Percentiles rank a stretch among this genome's conserved stretches.
These are phyloP conservation scores for Solanum gandarillasii DNA, from an alignment of 257 asterid genomes.

Conservation along the genomic window DNA sequence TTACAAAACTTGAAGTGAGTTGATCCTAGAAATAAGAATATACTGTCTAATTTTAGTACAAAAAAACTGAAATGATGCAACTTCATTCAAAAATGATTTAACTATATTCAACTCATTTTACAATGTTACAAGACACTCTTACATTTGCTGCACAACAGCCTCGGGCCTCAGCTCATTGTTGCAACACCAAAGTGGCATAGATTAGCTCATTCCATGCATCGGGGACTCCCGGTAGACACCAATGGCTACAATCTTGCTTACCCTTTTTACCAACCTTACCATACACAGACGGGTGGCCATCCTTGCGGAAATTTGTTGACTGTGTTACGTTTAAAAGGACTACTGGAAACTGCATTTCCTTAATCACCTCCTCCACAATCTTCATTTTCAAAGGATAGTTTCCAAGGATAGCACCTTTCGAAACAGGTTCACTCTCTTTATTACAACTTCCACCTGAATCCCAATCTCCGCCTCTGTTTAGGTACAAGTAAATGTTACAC, in stretches of 20 bases:
- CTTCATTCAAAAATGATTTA: background rate
- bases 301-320: conserved; percentile 81
- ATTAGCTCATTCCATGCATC: conserved; percentile 97
- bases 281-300: conserved; percentile 87
- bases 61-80: background rate
- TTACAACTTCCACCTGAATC: conserved; percentile 95
- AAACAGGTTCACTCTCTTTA: conserved; percentile 70
- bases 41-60: background rate
- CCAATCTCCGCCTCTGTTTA: conserved; percentile 96
- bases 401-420: conserved; percentile 50
- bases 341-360: conserved; percentile 43
- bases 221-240: conserved; percentile 99
- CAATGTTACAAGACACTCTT: background rate
- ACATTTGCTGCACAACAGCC: background rate
- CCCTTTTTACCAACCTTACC: conserved; percentile 62
- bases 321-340: conserved; percentile 62
- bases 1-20: background rate
- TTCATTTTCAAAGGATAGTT: conserved; percentile 83
- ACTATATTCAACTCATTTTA: background rate
- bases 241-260: conserved; percentile 94
- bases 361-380: conserved; percentile 53
- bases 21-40: background rate
- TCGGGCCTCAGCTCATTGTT: conserved; percentile 11
- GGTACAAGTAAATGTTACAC: background rate
- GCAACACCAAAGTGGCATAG: conserved; percentile 50